A percentile compares a stretch with the other conserved stretches of the same genome.
These are phyloP conservation scores for Malania oleifera DNA, from an alignment of 164 flowering plant genomes.

Conservation along the genomic window DNA sequence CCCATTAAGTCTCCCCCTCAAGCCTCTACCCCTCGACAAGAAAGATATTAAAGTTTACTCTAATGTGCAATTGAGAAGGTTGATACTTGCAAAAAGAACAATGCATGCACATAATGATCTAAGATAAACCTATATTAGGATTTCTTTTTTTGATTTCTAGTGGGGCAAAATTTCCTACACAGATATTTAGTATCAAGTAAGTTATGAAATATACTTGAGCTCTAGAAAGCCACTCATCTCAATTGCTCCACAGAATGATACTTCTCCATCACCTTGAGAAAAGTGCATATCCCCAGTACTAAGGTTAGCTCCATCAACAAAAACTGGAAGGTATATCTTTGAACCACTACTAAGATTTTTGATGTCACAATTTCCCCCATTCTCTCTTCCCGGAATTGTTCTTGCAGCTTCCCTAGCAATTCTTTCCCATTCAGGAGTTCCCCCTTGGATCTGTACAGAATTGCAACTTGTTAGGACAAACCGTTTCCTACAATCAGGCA, in stretches of 20 bases:
- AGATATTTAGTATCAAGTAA: not conserved
- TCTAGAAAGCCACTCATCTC: constrained; percentile 98
- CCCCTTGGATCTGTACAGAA: constrained; percentile 49
- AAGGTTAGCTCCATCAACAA: constrained; percentile 90
- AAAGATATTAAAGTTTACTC: too few species aligned
- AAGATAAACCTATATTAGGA: too few species aligned
- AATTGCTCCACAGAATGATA: constrained; percentile 95
- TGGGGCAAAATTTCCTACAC: not conserved
- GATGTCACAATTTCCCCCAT: constrained; percentile 97
- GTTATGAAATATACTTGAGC: constrained; percentile 56
- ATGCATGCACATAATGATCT: too few species aligned
- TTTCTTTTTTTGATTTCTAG: not conserved
- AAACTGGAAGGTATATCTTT: constrained; percentile 87
- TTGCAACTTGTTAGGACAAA: not conserved
- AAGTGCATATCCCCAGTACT: constrained; percentile 98
- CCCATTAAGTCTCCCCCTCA: too few species aligned
- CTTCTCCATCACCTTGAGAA: constrained; percentile 95
- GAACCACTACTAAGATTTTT: constrained; percentile 93
- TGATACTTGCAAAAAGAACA: too few species aligned
- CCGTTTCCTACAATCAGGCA: not conserved
- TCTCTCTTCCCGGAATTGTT: constrained; percentile 93
- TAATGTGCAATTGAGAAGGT: too few species aligned
- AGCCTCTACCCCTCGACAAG: too few species aligned
- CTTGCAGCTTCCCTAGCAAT: constrained; percentile 89
- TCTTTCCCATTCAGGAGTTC: constrained; percentile 73